Evolutionary conservation across 1,139 yeast species (phyloP), one percentile per base, ranked within the genome.

Genomic region (Geotrichum restrictum): DNA sequence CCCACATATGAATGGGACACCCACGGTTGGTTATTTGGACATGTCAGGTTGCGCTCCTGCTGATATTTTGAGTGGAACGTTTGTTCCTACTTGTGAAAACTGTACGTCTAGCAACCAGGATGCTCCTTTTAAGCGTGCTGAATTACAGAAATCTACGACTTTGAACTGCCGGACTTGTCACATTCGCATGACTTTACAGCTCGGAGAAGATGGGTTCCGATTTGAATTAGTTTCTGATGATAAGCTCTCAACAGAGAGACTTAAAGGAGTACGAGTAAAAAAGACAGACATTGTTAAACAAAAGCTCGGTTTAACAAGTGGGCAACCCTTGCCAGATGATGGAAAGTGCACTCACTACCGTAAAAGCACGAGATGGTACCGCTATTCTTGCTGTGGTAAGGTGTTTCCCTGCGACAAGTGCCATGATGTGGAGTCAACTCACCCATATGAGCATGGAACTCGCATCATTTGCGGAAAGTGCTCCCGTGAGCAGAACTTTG

Each of bases 401-500:
- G 75, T 73, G 11, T 73, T 64, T 51, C 69, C 77, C 1, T 73
- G 77, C 45, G 76, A 72, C 52, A 59, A 64, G 48, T 73, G 77
- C 57, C 77, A 73, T 52, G 74, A 74, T 52, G 66, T 59, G 18
- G 66, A 65, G 31, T 56, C 67, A 38, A 66, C 65, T 46, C 77
- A 73, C 56, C 61, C 65, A 0, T 59, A 61, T 40, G 76, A 73
- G 52, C 68, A 67, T 21, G 75, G 75, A 3, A 63, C 62, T 40
- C 63, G 75, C 27, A 72, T 72, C 71, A 62, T 73, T 11, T 73
- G 77, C 52, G 77, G 77, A 4, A 64, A 62, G 56, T 73, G 77
- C 58, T 71, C 76, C 11, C 62, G 74, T 8, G 77, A 73, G 58
- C 76, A 73, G 61, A 66, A 67, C 52, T 69, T 72, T 51, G 58